A percentile compares a stretch with the other conserved stretches of the same genome.
phyloP scores from a whole-genome alignment of 495 filamentous ascomycete species.

The Aspergillus nanangensis region DNA sequence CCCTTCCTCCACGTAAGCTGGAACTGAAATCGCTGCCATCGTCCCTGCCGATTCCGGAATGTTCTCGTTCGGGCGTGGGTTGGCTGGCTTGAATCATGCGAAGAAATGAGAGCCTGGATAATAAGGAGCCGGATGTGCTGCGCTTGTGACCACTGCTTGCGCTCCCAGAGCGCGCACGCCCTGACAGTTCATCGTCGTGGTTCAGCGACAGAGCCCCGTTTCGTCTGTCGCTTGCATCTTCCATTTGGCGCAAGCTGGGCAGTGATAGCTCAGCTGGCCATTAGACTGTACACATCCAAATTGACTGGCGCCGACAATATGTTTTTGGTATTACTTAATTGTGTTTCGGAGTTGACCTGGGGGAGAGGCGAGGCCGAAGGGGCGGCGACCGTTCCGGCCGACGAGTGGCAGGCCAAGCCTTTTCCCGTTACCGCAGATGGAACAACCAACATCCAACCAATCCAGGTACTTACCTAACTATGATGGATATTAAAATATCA shows the following conservation, averaged over 20 bases:
- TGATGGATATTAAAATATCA: too few species aligned
- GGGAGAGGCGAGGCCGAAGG: not conserved
- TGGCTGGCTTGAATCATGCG: conserved; percentile 45
- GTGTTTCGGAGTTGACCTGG: too few species aligned
- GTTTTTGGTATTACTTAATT: too few species aligned
- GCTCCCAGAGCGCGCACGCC: conserved; percentile 35
- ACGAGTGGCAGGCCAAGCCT: too few species aligned
- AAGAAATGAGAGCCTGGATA: conserved; percentile 49
- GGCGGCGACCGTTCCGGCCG: too few species aligned
- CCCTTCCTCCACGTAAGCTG: conserved; percentile 38
- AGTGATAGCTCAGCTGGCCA: conserved; percentile 6
- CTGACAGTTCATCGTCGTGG: conserved; percentile 21
- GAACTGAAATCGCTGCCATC: conserved; percentile 30
- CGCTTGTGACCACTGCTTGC: conserved; percentile 54
- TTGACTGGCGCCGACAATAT: too few species aligned
- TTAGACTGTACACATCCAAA: conserved; percentile 21
- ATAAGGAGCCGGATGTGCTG: conserved; percentile 60
- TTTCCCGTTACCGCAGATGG: too few species aligned
- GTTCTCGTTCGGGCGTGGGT: conserved; percentile 31
- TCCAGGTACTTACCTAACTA: too few species aligned
- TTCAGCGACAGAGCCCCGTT: conserved; percentile 23
- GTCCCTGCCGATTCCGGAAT: conserved; percentile 37
- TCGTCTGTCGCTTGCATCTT: conserved; percentile 28
- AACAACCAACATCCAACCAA: not conserved
- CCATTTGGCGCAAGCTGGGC: conserved; percentile 32